phyloP scores from a whole-genome alignment of 306 rosid genomes.

The Luffa aegyptiaca region DNA sequence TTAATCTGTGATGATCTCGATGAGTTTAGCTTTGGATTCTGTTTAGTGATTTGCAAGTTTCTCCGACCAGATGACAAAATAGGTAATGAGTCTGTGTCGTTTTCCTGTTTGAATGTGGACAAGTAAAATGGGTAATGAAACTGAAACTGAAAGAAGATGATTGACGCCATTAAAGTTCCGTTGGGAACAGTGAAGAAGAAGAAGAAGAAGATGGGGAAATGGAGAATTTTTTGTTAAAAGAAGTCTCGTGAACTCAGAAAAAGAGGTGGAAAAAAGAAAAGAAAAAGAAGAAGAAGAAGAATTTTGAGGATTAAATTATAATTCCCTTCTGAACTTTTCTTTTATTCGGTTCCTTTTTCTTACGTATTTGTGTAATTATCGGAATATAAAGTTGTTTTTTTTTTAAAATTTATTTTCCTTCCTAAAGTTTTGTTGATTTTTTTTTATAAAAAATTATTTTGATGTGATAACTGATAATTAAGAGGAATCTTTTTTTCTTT shows the following conservation, averaged over 20 bases:
- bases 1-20: neutral
- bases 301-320: neutral
- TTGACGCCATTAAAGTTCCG: constrained; percentile 1
- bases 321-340: neutral
- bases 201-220: neutral
- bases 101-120: neutral
- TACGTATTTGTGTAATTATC: too few species aligned
- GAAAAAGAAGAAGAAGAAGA: neutral
- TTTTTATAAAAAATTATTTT: too few species aligned
- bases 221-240: neutral
- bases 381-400: neutral
- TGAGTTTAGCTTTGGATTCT: neutral
- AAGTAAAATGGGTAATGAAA: neutral
- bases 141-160: neutral
- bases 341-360: neutral
- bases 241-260: neutral
- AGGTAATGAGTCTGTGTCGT: neutral
- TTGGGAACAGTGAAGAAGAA: neutral
- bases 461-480: too few species aligned
- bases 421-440: too few species aligned
- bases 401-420: neutral
- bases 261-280: neutral
- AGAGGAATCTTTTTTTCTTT: too few species aligned
- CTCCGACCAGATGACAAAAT: neutral
- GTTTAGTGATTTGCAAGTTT: neutral